phyloP scores from a whole-genome alignment of 1,284 basidiomycete species.

The Termitomyces sp. region DNA sequence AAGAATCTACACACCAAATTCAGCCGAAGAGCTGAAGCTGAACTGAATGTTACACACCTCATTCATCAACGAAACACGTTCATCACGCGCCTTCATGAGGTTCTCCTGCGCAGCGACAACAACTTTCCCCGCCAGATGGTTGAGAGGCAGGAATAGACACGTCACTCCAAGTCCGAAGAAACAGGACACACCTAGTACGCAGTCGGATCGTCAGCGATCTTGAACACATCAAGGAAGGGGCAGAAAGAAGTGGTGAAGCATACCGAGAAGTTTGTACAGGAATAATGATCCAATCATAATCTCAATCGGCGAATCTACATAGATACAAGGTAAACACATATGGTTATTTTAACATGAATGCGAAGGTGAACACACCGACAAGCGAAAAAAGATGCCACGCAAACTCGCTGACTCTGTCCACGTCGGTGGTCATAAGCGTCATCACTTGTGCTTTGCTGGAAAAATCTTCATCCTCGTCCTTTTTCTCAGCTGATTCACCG shows the following conservation, averaged over 20 bases:
- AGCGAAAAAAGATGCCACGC: constrained; percentile 73
- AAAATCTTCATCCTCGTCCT: constrained; percentile 71
- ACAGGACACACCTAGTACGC: constrained; percentile 51
- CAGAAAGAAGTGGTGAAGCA: constrained; percentile 6
- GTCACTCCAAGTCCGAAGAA: constrained; percentile 82
- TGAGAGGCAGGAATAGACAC: constrained; percentile 81
- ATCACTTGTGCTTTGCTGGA: constrained; percentile 89
- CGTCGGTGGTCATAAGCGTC: constrained; percentile 86
- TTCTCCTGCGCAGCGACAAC: constrained; percentile 84
- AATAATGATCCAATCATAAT: constrained; percentile 77
- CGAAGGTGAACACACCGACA: constrained; percentile 37
- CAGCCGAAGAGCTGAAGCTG: background rate
- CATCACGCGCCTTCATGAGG: constrained; percentile 89
- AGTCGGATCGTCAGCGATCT: background rate
- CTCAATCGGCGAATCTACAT: constrained; percentile 79
- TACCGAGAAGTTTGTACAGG: constrained; percentile 77
- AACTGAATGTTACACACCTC: constrained; percentile 46
- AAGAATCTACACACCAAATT: constrained; percentile 47
- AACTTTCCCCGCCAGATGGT: constrained; percentile 82
- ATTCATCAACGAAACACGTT: constrained; percentile 89
- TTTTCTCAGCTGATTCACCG: constrained; percentile 31
- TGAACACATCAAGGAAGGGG: background rate
- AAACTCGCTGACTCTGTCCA: constrained; percentile 85
- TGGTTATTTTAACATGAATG: constrained; percentile 12
- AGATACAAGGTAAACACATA: constrained; percentile 9